Percentiles rank a stretch among this genome's conserved stretches.
phyloP scores from a whole-genome alignment of 805 yeast species.

The Candida nemodendra region DNA sequence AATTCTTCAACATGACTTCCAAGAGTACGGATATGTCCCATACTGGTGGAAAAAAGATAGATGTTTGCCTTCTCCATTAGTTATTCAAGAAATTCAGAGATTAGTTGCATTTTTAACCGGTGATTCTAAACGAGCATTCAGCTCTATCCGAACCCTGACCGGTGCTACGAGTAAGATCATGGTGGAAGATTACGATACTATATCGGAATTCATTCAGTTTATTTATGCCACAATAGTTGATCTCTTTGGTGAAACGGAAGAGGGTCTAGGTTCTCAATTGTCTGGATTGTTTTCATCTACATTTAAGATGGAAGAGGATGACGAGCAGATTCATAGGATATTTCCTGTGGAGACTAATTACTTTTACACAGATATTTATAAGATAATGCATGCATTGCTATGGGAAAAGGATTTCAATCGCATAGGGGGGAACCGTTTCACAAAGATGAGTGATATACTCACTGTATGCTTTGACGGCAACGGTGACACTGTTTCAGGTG shows the following conservation, averaged over 20 bases:
- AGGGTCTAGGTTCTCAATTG: conserved; percentile 13
- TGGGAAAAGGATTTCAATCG: conserved; percentile 31
- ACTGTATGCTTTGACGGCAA: conserved; percentile 33
- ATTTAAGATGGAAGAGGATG: conserved; percentile 13
- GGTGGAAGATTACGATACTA: conserved; percentile 29
- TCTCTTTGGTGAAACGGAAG: conserved; percentile 18
- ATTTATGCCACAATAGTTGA: conserved; percentile 19
- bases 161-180: conserved; percentile 29
- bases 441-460: conserved; percentile 34
- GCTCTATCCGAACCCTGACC: conserved; percentile 35
- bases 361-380: conserved; percentile 30
- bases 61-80: conserved; percentile 25
- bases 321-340: conserved; percentile 23
- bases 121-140: conserved; percentile 36
- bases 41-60: conserved; percentile 40
- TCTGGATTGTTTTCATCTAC: conserved; percentile 18
- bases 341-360: conserved; percentile 36
- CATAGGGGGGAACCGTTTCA: conserved; percentile 22
- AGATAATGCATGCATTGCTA: conserved; percentile 32
- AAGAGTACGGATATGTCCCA: conserved; percentile 35
- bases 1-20: conserved; percentile 32
- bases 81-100: conserved; percentile 39
- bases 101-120: conserved; percentile 37
- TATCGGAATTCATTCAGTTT: conserved; percentile 29
- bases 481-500: conserved; percentile 27